A percentile compares a stretch with the other conserved stretches of the same genome.
Conservation (phyloP, 345 rosid genomes). For the Euclidium syriacum region DNA sequence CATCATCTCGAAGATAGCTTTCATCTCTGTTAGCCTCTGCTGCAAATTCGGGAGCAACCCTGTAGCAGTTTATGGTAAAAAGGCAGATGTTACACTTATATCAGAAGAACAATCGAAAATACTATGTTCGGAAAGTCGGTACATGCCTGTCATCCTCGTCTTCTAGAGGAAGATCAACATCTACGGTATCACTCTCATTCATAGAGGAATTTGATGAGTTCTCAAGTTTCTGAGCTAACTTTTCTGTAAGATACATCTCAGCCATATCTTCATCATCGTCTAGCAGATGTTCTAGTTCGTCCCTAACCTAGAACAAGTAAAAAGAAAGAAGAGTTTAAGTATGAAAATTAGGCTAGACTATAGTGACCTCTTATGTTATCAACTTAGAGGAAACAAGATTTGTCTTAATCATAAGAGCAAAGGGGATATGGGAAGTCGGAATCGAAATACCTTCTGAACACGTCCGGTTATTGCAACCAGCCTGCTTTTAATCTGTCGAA, state of each 20-base stretch:
- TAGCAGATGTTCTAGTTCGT: conserved; percentile 83
- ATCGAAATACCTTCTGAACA: conserved; percentile 57
- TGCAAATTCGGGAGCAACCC: conserved; percentile 48
- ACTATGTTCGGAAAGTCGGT: not conserved
- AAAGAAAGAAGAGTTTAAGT: not conserved
- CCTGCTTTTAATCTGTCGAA: conserved; percentile 71
- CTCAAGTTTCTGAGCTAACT: conserved; percentile 60
- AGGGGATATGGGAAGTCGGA: not conserved
- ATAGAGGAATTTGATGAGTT: conserved; percentile 54
- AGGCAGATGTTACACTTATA: conserved; percentile 1
- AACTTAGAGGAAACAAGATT: not conserved
- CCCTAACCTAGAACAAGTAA: conserved; percentile 57
- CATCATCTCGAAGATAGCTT: conserved; percentile 37
- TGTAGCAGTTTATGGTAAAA: conserved; percentile 27
- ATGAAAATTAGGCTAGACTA: not conserved
- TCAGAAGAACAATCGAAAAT: not conserved
- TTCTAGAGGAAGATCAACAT: conserved; percentile 43
- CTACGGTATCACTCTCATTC: conserved; percentile 47
- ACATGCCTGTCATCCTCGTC: conserved; percentile 60
- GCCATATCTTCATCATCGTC: conserved; percentile 99
- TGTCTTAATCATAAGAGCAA: not conserved
- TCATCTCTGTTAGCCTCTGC: conserved; percentile 35
- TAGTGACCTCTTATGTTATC: not conserved
- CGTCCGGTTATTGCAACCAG: conserved; percentile 64
- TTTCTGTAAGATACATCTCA: conserved; percentile 94